phyloP scores from a whole-genome alignment of 139 green algal species.

The Chlorella vulgaris region DNA sequence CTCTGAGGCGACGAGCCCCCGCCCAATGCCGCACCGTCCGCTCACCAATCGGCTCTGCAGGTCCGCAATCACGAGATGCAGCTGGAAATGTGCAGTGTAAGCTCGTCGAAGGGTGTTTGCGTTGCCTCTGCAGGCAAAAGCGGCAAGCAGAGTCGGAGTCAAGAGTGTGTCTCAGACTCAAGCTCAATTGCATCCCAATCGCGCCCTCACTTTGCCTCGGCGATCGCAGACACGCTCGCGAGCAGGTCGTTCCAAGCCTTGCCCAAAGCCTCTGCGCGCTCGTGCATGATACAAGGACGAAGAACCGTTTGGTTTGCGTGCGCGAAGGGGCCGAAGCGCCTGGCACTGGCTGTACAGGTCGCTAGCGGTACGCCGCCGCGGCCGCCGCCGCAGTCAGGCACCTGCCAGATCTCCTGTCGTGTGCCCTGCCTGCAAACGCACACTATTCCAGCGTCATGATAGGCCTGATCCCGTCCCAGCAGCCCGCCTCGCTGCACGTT shows the following conservation, averaged over 20 bases:
- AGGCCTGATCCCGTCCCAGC: too few species aligned
- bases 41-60: conserved; percentile 17
- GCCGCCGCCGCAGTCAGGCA: too few species aligned
- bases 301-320: neutral
- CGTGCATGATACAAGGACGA: neutral
- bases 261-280: neutral
- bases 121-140: neutral
- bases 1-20: neutral
- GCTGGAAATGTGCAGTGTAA: neutral
- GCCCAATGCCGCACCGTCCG: neutral
- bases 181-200: too few species aligned
- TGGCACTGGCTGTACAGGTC: too few species aligned
- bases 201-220: neutral
- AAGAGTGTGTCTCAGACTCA: too few species aligned
- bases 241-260: conserved; percentile 20
- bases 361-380: too few species aligned
- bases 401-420: too few species aligned
- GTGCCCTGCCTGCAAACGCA: too few species aligned
- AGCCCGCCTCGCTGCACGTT: too few species aligned
- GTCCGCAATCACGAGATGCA: neutral
- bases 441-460: too few species aligned
- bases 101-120: neutral
- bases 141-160: too few species aligned
- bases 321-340: too few species aligned
- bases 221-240: neutral